Evolutionary conservation across 2,329 filamentous ascomycete species (phyloP), one percentile per base, ranked within the genome.

Genomic region (Penicillium decumbens): DNA sequence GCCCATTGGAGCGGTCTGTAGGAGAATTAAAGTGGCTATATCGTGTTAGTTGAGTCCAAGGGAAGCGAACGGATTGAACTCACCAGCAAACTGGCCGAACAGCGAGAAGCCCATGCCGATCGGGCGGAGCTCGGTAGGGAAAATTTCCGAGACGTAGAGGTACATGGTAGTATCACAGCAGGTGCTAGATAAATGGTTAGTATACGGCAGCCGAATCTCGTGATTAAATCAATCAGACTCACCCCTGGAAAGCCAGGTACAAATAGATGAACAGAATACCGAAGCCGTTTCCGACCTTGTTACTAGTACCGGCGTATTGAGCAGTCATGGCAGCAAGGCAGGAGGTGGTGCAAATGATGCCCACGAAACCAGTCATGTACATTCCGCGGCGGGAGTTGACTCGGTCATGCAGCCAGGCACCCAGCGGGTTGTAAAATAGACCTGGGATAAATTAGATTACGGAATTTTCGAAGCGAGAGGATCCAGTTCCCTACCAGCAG

Each of bases 71-170:
- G 5, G 3, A 27, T 10, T 5, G 2, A 27, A 56, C 63, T 53
- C 47, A 66, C 66, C 60, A 2, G 74, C 71, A 51, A 77, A 77
- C 50, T 77, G 75, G 3, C 76, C 76, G 45, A 79, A 78, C 1
- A 79, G 53, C 0, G 73, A 76, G 60, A 78, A 76, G 0, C 74
- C 76, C 67, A 78, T 77, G 7, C 76, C 77, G 28, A 77, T 79
- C 0, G 76, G 71, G 2, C 77, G 70, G 25, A 79, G 76, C 45
- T 78, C 74, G 0, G 75, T 78, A 0, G 75, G 74, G 59, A 74
- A 75, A 15, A 76, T 76, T 59, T 76, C 73, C 2, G 68, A 66
- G 27, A 74, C 66, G 46, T 75, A 75, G 20, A 75, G 63, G 49
- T 75, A 77, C 61, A 75, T 74, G 13, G 70, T 75, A 2, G 75